phyloP scores from a whole-genome alignment of 768 basidiomycete genomes.

The Suillus fuscotomentosus region DNA sequence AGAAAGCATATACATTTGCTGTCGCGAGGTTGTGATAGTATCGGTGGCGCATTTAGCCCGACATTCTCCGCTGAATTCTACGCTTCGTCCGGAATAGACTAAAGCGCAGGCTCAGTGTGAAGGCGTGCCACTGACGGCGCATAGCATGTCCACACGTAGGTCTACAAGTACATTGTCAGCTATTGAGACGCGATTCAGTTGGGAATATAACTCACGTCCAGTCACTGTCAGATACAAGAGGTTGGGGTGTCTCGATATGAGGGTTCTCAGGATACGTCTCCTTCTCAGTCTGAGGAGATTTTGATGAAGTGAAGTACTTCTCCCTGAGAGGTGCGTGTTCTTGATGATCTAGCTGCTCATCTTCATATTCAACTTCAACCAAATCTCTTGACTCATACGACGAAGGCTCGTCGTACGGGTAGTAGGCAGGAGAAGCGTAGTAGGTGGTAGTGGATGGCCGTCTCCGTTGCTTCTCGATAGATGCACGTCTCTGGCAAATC shows the following conservation, averaged over 20 bases:
- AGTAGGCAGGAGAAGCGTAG: conserved; percentile 21
- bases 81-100: conserved; percentile 54
- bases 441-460: conserved; percentile 24
- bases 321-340: conserved; percentile 27
- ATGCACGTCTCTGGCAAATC: conserved; percentile 12
- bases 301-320: conserved; percentile 16
- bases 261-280: neutral
- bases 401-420: conserved; percentile 28
- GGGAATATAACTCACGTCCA: conserved; percentile 28
- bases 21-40: conserved; percentile 16
- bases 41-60: conserved; percentile 16
- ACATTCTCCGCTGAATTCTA: conserved; percentile 28
- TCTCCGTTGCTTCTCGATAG: conserved; percentile 23
- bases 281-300: conserved; percentile 26
- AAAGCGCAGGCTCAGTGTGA: conserved; percentile 55
- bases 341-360: conserved; percentile 11
- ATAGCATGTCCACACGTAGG: conserved; percentile 58
- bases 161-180: conserved; percentile 27
- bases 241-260: conserved; percentile 3
- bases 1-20: conserved; percentile 24
- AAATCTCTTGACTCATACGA: conserved; percentile 29
- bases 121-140: conserved; percentile 59
- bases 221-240: conserved; percentile 22
- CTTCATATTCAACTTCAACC: conserved; percentile 26
- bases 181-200: neutral